Base-by-base conservation (phyloP, 2,329 filamentous ascomycete genomes). In the Trichoderma oligosporum region DNA sequence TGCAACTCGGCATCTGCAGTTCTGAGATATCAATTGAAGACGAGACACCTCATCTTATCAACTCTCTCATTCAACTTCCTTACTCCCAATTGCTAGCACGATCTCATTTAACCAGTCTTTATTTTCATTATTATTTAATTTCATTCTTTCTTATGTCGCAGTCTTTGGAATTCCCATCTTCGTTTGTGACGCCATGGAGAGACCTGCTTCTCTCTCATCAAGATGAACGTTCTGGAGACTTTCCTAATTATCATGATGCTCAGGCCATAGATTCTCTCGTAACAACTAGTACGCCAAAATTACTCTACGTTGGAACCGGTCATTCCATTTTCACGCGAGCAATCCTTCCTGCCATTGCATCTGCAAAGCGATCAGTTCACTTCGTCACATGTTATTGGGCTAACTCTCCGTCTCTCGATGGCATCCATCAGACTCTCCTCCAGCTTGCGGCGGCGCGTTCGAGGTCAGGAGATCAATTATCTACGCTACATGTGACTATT, bases 371-470 rank as follows among this genome's bases (percentile, higher is more conserved):
- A 46, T 88, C 91, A 64, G 74, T 92, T 25, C 82, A 91, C 58
- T 78, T 94, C 39, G 87, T 91, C 6, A 93, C 89, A 7, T 93
- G 89, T 70, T 94, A 92, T 72, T 92, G 89, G 88, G 85, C 89
- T 0, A 74, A 76, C 0, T 92, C 88, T 0, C 71, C 78, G 1
- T 86, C 84, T 0, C 75, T 86, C 16, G 73, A 79, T 4, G 78
- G 78, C 0, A 73, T 94, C 11, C 77, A 75, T 36, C 73, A 80
- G 4, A 75, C 83, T 0, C 77, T 94, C 1, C 70, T 77, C 12
- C 74, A 75, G 51, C 77, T 94, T 7, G 88, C 87, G 1, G 72
- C 36, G 24, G 74, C 63, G 52, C 72, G 64, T 45, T 69, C 65
- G 62, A 57, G 63, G n/a, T 24, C 49, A 12, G 52, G 63, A 24